A percentile compares a stretch with the other conserved stretches of the same genome.
Conservation (phyloP, 2,329 filamentous ascomycete species). For the Phyllosticta paracitricarpa region DNA sequence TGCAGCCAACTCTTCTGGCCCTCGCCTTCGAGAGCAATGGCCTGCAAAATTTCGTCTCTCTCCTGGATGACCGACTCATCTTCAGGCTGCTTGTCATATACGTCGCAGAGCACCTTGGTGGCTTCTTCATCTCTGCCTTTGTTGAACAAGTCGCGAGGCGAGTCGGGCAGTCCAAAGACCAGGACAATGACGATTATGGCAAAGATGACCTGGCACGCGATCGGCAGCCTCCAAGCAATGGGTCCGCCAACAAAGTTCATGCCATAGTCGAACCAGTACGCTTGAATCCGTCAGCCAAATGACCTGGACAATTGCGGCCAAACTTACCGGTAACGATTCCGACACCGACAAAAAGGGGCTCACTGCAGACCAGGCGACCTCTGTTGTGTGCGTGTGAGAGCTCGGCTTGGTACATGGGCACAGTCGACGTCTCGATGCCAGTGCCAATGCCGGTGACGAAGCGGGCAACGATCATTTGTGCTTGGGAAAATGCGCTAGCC, state of each 20-base stretch:
- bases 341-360: conserved; percentile 34
- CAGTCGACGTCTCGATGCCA: conserved; percentile 45
- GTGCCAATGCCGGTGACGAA: conserved; percentile 45
- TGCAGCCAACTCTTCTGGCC: conserved; percentile 9
- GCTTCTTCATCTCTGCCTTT: conserved; percentile 38
- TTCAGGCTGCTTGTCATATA: conserved; percentile 38
- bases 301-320: background rate
- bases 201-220: conserved; percentile 42
- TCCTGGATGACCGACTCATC: conserved; percentile 47
- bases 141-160: conserved; percentile 23
- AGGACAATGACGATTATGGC: conserved; percentile 27
- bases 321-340: conserved; percentile 33
- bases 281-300: conserved; percentile 17
- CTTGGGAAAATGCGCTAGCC: conserved; percentile 2
- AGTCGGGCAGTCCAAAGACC: conserved; percentile 28
- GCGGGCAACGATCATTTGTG: conserved; percentile 42
- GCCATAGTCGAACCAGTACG: conserved; percentile 42
- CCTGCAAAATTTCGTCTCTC: conserved; percentile 53
- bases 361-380: conserved; percentile 50
- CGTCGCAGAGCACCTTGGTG: conserved; percentile 38
- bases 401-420: conserved; percentile 45
- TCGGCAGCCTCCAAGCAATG: conserved; percentile 39
- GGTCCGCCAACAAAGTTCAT: conserved; percentile 28
- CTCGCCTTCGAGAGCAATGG: conserved; percentile 18
- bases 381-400: conserved; percentile 46